phyloP scores from a whole-genome alignment of 164 flowering plant genomes.

The Annona cherimola region DNA sequence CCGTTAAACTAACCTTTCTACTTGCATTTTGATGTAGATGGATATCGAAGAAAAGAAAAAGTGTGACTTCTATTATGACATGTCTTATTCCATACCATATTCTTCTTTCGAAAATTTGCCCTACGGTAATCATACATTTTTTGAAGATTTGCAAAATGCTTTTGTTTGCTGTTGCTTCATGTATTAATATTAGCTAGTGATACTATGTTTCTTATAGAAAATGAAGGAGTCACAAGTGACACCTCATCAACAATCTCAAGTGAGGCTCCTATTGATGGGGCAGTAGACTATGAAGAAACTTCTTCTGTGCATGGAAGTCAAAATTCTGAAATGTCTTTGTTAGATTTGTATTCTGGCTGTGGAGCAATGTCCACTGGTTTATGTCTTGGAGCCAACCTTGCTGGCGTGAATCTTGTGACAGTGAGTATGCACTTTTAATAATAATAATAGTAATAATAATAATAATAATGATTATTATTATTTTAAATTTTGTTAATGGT shows the following conservation, averaged over 20 bases:
- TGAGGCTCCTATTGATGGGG: constrained; percentile 18
- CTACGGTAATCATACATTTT: constrained; percentile 20
- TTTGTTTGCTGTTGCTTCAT: not conserved
- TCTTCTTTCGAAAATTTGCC: constrained; percentile 34
- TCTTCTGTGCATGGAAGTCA: not conserved
- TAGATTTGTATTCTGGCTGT: constrained; percentile 84
- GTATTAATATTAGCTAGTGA: not conserved
- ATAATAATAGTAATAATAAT: not conserved
- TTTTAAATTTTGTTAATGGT: not conserved
- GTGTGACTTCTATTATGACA: constrained; percentile 59
- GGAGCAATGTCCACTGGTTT: constrained; percentile 94
- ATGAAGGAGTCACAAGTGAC: constrained; percentile 15
- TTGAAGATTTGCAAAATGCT: not conserved
- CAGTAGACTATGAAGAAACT: constrained; percentile 8
- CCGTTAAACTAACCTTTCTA: not conserved
- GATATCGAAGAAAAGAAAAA: constrained; percentile 25
- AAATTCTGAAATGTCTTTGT: constrained; percentile 27
- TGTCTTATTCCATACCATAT: constrained; percentile 36
- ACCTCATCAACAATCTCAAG: constrained; percentile 34
- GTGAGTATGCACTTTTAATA: constrained; percentile 34
- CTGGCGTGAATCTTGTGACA: constrained; percentile 55
- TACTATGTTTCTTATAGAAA: constrained; percentile 9
- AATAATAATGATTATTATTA: too few species aligned
- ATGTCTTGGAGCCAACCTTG: constrained; percentile 58
- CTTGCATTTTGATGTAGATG: constrained; percentile 23